Percentiles rank a stretch among this genome's conserved stretches.
These are phyloP conservation scores for Phialocephala subalpina DNA, from an alignment of 2,329 filamentous ascomycete species.

Conservation along the genomic window DNA sequence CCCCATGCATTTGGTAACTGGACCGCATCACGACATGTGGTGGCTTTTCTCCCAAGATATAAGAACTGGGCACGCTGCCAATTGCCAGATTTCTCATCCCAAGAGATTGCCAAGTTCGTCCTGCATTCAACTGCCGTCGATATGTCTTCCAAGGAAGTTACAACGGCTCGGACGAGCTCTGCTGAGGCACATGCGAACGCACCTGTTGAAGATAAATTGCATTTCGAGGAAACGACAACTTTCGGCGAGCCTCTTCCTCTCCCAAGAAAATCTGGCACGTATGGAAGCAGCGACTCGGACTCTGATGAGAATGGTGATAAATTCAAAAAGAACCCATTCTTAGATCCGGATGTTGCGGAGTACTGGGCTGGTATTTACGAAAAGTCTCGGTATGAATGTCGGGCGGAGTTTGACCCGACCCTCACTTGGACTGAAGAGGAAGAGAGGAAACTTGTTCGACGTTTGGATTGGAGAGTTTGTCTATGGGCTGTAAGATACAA, in stretches of 20 bases:
- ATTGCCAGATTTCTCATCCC: not conserved
- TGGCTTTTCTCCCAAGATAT: not conserved
- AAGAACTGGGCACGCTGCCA: not conserved
- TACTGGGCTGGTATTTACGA: slow-evolving; percentile 37
- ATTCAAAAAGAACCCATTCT: slow-evolving; percentile 33
- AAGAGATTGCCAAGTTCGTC: not conserved
- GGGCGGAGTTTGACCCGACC: slow-evolving; percentile 36
- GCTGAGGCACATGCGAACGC: slow-evolving; percentile 1
- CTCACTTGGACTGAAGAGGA: slow-evolving; percentile 39
- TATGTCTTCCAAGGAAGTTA: slow-evolving; percentile 14
- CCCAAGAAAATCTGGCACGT: slow-evolving; percentile 12
- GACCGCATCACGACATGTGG: not conserved
- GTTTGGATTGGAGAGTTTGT: slow-evolving; percentile 36
- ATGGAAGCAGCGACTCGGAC: slow-evolving; percentile 16
- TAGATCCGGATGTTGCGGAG: slow-evolving; percentile 38
- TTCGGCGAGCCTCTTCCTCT: slow-evolving; percentile 25
- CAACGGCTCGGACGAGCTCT: not conserved
- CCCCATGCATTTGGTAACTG: not conserved
- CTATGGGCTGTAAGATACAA: slow-evolving; percentile 32
- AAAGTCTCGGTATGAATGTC: slow-evolving; percentile 39
- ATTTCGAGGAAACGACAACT: slow-evolving; percentile 30
- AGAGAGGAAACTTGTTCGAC: slow-evolving; percentile 38
- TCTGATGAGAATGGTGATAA: slow-evolving; percentile 31
- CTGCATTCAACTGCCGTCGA: not conserved
- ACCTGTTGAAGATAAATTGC: slow-evolving; percentile 12